Percentiles rank a stretch among this genome's conserved stretches.
phyloP scores from a whole-genome alignment of 495 filamentous ascomycete genomes.

The Aspergillus baeticus region DNA sequence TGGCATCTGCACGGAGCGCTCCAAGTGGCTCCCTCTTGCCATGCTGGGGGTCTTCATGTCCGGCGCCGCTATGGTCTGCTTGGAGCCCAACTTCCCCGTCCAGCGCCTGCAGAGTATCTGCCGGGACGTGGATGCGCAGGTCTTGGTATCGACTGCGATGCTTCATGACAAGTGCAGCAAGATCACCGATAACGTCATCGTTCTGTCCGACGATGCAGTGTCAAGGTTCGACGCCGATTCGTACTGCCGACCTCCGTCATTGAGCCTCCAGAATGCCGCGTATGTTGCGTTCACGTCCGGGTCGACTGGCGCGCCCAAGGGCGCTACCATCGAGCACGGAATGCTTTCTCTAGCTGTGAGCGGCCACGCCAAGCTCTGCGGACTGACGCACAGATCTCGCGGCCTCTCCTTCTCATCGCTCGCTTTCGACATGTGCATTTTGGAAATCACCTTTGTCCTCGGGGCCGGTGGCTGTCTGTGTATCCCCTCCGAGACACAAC shows the following conservation, averaged over 20 bases:
- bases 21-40: not conserved
- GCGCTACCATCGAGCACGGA: slow-evolving; percentile 38
- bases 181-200: too few relatives aligned
- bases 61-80: not conserved
- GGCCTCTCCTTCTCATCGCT: slow-evolving; percentile 61
- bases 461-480: slow-evolving; percentile 35
- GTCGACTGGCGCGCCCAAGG: slow-evolving; percentile 41
- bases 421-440: slow-evolving; percentile 56
- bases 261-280: not conserved
- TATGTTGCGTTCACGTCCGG: slow-evolving; percentile 39
- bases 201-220: too few relatives aligned
- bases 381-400: slow-evolving; percentile 24
- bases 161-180: too few relatives aligned
- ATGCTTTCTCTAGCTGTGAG: too few relatives aligned
- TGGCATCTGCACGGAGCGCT: not conserved
- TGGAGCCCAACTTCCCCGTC: not conserved
- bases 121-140: slow-evolving; percentile 45
- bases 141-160: slow-evolving; percentile 25
- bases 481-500: slow-evolving; percentile 33
- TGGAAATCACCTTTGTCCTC: slow-evolving; percentile 55
- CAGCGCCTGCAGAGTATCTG: slow-evolving; percentile 11
- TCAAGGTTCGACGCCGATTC: slow-evolving; percentile 15
- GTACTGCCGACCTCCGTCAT: not conserved
- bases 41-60: not conserved
- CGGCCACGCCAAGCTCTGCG: slow-evolving; percentile 24